These are phyloP conservation scores for Kockiozyma suomiensis DNA, from an alignment of 805 yeast genomes.

Conservation along the genomic window DNA sequence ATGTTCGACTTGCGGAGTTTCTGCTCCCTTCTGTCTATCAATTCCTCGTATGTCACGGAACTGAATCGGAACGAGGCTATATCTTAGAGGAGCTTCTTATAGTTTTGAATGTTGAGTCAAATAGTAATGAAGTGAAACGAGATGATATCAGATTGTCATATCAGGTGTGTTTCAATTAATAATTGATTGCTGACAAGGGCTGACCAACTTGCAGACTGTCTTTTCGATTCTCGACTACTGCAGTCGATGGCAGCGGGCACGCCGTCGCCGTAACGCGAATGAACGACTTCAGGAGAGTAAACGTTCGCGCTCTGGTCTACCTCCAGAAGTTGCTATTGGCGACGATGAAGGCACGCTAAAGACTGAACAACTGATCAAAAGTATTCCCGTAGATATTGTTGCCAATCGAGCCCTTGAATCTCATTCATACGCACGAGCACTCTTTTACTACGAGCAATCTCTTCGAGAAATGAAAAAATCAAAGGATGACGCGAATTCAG, in stretches of 20 bases:
- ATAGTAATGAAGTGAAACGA: slow-evolving; percentile 36
- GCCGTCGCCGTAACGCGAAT: slow-evolving; percentile 13
- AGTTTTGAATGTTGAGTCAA: slow-evolving; percentile 47
- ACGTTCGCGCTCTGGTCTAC: background rate
- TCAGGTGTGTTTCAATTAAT: slow-evolving; percentile 44
- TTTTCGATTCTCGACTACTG: slow-evolving; percentile 83
- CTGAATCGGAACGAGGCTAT: slow-evolving; percentile 47
- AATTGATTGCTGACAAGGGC: background rate
- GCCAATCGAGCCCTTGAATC: slow-evolving; percentile 82
- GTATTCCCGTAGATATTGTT: slow-evolving; percentile 50
- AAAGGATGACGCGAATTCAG: slow-evolving; percentile 37
- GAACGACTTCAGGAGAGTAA: slow-evolving; percentile 15
- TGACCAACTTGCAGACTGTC: slow-evolving; percentile 45
- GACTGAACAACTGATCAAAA: slow-evolving; percentile 4
- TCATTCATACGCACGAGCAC: slow-evolving; percentile 83
- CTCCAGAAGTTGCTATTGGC: slow-evolving; percentile 3
- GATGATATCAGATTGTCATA: slow-evolving; percentile 61
- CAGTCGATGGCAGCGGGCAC: slow-evolving; percentile 61
- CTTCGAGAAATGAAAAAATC: slow-evolving; percentile 47
- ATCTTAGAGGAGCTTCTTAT: slow-evolving; percentile 61
- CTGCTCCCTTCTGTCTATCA: slow-evolving; percentile 76
- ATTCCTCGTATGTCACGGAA: slow-evolving; percentile 58
- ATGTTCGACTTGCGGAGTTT: slow-evolving; percentile 67
- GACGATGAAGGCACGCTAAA: slow-evolving; percentile 4
- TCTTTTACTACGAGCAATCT: slow-evolving; percentile 80